phyloP scores from a whole-genome alignment of 2,329 filamentous ascomycete genomes.

The Stemphylium vesicarium region DNA sequence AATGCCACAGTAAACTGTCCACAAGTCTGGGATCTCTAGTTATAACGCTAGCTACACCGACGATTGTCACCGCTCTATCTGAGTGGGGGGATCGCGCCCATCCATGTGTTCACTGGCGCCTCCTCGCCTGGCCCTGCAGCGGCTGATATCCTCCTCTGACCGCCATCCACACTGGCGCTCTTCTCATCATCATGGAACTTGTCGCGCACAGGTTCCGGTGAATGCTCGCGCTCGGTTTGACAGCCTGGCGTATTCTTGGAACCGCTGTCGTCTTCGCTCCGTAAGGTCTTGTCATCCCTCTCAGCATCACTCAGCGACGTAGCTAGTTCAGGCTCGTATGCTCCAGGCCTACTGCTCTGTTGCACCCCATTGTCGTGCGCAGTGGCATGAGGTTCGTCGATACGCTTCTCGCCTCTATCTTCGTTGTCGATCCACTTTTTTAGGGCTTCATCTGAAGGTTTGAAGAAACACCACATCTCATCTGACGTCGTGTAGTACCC shows the following conservation, averaged over 20 bases:
- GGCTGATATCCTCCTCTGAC: not conserved
- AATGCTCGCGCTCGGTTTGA: conserved; percentile 2
- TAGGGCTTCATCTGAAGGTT: conserved; percentile 36
- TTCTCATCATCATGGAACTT: conserved; percentile 8
- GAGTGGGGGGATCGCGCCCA: conserved; percentile 18
- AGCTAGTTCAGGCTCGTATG: not conserved
- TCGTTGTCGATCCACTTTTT: conserved; percentile 33
- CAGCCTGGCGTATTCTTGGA: not conserved
- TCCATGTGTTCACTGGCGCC: conserved; percentile 16
- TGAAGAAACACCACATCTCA: conserved; percentile 63
- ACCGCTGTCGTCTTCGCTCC: not conserved
- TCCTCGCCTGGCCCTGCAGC: conserved; percentile 9
- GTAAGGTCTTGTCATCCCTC: conserved; percentile 7
- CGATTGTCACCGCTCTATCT: conserved; percentile 12
- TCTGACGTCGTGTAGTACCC: conserved; percentile 50
- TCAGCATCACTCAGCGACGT: conserved; percentile 3
- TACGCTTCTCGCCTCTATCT: conserved; percentile 25
- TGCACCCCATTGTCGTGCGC: not conserved
- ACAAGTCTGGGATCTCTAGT: not conserved
- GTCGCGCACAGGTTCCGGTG: conserved; percentile 8
- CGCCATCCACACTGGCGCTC: not conserved
- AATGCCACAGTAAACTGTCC: not conserved
- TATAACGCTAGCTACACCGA: not conserved
- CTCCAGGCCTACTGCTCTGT: not conserved
- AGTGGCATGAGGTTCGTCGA: conserved; percentile 23